These are phyloP conservation scores for Diplocarpon mali DNA, from an alignment of 2,329 filamentous ascomycete species.

Conservation along the genomic window DNA sequence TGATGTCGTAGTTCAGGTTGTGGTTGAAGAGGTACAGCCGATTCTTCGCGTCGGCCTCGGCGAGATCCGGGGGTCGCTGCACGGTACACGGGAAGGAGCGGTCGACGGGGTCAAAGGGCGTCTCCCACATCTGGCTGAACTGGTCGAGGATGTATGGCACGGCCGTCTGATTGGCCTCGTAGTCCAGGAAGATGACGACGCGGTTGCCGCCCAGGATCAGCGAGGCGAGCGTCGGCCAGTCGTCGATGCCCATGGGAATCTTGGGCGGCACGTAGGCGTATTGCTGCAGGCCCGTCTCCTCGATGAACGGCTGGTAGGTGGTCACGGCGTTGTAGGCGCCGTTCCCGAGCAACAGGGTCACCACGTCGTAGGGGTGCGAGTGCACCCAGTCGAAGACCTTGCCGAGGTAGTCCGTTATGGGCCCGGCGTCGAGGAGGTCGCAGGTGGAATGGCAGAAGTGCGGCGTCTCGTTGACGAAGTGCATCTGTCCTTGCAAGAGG, in stretches of 20 bases:
- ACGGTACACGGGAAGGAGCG: constrained; percentile 63
- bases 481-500: constrained; percentile 52
- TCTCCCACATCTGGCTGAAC: constrained; percentile 85
- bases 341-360: constrained; percentile 80
- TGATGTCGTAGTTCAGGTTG: constrained; percentile 74
- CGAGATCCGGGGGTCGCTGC: constrained; percentile 63
- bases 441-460: constrained; percentile 84
- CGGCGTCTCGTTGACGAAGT: constrained; percentile 47
- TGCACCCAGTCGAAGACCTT: constrained; percentile 63
- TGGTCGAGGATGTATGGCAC: constrained; percentile 81
- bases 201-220: constrained; percentile 64
- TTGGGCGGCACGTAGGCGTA: constrained; percentile 65
- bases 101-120: constrained; percentile 54
- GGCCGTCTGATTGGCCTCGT: constrained; percentile 61
- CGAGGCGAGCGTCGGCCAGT: constrained; percentile 75
- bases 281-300: constrained; percentile 58
- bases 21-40: constrained; percentile 80
- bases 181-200: constrained; percentile 75
- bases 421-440: constrained; percentile 69
- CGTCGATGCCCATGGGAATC: constrained; percentile 56
- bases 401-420: constrained; percentile 62
- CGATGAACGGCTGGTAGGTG: constrained; percentile 57
- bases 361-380: constrained; percentile 70
- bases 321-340: constrained; percentile 56
- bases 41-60: constrained; percentile 39